Evolutionary conservation across 2,329 filamentous ascomycete genomes (phyloP).

Genomic region (Colletotrichum chlorophyti): DNA sequence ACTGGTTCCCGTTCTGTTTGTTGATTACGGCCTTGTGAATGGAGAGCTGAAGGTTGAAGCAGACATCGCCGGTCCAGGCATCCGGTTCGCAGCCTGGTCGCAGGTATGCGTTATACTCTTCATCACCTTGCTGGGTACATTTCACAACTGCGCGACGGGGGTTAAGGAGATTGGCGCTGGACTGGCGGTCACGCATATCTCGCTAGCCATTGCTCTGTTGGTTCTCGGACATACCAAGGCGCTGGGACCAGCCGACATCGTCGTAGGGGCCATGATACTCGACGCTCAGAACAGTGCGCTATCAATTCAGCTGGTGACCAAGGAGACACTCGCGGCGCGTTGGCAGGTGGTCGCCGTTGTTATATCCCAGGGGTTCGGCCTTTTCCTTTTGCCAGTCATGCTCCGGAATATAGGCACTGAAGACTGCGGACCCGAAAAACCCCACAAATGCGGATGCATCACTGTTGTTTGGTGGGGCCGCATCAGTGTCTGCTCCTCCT

Average conservation of each 20-base stretch:
- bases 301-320: not conserved
- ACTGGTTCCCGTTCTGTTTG: not conserved
- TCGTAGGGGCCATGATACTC: constrained; percentile 5
- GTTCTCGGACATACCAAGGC: not conserved
- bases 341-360: constrained; percentile 1
- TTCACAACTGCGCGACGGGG: not conserved
- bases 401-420: too few species aligned
- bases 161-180: constrained; percentile 4
- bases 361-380: not conserved
- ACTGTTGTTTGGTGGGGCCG: not conserved
- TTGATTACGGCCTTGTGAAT: not conserved
- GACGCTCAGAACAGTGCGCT: constrained; percentile 7
- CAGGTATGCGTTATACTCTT: not conserved
- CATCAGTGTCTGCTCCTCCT: not conserved
- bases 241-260: not conserved
- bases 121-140: not conserved
- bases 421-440: not conserved
- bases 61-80: not conserved
- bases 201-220: not conserved
- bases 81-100: not conserved
- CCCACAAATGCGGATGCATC: not conserved
- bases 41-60: not conserved
- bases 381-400: not conserved
- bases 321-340: not conserved
- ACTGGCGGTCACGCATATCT: not conserved